These are phyloP conservation scores for Fraxinus quadrangulata DNA, from an alignment of 257 asterid species.

Conservation along the genomic window DNA sequence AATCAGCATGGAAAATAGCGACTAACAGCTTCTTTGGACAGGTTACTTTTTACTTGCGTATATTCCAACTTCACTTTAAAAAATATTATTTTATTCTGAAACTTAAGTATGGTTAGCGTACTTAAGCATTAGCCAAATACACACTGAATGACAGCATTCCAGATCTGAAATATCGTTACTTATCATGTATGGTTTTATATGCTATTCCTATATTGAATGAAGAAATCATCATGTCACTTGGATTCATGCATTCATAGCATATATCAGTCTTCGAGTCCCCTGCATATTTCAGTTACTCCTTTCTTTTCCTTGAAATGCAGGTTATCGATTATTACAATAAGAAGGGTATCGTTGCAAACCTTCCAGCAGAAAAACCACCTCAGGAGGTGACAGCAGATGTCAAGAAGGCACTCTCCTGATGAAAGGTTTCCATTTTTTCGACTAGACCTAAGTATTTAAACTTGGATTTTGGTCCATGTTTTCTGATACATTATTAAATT, in stretches of 20 bases:
- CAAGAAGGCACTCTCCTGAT: slow-evolving; percentile 60
- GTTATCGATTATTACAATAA: slow-evolving; percentile 60
- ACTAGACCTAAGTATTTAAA: slow-evolving; percentile 22
- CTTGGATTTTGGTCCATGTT: slow-evolving; percentile 18
- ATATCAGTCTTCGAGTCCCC: neutral
- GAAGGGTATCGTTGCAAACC: slow-evolving; percentile 62
- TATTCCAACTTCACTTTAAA: neutral
- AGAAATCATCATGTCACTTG: neutral
- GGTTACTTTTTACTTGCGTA: neutral
- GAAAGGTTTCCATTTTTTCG: slow-evolving; percentile 6
- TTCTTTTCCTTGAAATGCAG: slow-evolving; percentile 34
- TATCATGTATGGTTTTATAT: neutral
- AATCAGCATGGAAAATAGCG: neutral
- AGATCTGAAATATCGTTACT: neutral
- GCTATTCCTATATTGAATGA: neutral
- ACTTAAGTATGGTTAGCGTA: neutral
- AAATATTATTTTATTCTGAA: neutral
- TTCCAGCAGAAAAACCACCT: slow-evolving; percentile 74
- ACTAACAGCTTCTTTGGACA: neutral
- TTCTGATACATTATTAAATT: slow-evolving; percentile 22
- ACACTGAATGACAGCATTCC: neutral
- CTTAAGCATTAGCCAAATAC: no score
- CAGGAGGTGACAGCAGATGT: slow-evolving; percentile 67
- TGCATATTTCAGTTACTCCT: neutral
- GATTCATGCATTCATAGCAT: neutral